These are phyloP conservation scores for Colletotrichum gloeosporioides DNA, from an alignment of 2,329 filamentous ascomycete species.

Conservation along the genomic window DNA sequence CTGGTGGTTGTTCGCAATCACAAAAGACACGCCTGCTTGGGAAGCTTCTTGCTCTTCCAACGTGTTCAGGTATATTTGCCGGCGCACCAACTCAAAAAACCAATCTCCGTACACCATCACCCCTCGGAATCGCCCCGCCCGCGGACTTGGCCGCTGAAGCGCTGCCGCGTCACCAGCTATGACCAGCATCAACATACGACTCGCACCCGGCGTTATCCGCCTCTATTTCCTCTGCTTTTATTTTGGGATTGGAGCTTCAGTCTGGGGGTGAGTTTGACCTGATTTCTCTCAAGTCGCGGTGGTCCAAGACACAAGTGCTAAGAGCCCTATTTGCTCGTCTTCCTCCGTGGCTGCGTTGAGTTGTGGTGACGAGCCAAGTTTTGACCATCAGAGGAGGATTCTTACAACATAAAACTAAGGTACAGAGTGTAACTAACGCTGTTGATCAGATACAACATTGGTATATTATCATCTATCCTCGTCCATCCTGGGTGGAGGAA, in stretches of 20 bases:
- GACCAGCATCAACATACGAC: not conserved
- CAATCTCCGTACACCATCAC: not conserved
- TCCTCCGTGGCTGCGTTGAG: not conserved
- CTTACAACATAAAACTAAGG: not conserved
- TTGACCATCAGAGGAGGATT: not conserved
- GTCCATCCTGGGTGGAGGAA: slow-evolving; percentile 60
- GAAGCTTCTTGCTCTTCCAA: not conserved
- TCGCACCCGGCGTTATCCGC: slow-evolving; percentile 35
- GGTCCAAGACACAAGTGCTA: not conserved
- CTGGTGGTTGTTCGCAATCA: not conserved
- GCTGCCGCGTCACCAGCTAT: slow-evolving; percentile 26
- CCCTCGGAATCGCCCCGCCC: not conserved
- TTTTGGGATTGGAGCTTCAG: slow-evolving; percentile 60
- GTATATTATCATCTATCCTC: slow-evolving; percentile 60
- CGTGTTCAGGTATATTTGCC: not conserved
- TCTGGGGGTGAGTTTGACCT: slow-evolving; percentile 53
- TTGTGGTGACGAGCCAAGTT: not conserved
- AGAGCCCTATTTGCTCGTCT: not conserved
- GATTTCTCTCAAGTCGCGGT: not conserved
- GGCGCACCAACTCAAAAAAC: not conserved
- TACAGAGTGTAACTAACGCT: not conserved
- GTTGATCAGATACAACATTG: slow-evolving; percentile 58
- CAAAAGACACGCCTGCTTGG: not conserved
- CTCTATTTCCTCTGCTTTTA: slow-evolving; percentile 55
- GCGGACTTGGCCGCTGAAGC: not conserved